These are phyloP conservation scores for Ophiostoma montium DNA, from an alignment of 2,329 filamentous ascomycete species.

Conservation along the genomic window DNA sequence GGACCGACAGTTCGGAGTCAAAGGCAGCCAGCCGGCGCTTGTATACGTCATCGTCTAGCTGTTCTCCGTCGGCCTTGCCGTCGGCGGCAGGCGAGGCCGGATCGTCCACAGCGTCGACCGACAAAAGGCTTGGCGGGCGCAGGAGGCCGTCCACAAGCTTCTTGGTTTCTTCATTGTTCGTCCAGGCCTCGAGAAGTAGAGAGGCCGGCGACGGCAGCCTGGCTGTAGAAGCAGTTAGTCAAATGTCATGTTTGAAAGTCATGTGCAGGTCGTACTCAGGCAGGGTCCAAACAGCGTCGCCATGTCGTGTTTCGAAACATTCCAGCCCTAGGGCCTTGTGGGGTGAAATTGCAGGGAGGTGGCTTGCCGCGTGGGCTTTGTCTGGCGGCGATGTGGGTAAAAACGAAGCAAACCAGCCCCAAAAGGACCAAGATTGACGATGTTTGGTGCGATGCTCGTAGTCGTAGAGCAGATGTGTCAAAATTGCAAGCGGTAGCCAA, in stretches of 20 bases:
- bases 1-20: constrained; percentile 8
- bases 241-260: not conserved
- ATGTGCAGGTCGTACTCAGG: constrained; percentile 2
- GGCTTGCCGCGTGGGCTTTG: too few relatives aligned
- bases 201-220: constrained; percentile 8
- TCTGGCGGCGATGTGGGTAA: too few relatives aligned
- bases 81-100: not conserved
- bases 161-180: constrained; percentile 4
- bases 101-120: not conserved
- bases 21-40: constrained; percentile 5
- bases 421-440: too few relatives aligned
- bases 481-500: too few relatives aligned
- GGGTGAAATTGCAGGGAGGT: too few relatives aligned
- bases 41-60: not conserved
- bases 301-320: constrained; percentile 1
- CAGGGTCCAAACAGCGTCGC: constrained; percentile 10
- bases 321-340: not conserved
- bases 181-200: constrained; percentile 12
- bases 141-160: constrained; percentile 7
- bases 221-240: not conserved
- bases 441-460: too few relatives aligned
- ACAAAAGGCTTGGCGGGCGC: not conserved
- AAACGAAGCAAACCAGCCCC: too few relatives aligned
- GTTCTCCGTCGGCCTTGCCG: not conserved
- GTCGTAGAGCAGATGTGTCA: too few relatives aligned